Percentiles rank a stretch among this genome's conserved stretches.
These are phyloP conservation scores for Evernia prunastri DNA, from an alignment of 495 filamentous ascomycete genomes.

Conservation along the genomic window DNA sequence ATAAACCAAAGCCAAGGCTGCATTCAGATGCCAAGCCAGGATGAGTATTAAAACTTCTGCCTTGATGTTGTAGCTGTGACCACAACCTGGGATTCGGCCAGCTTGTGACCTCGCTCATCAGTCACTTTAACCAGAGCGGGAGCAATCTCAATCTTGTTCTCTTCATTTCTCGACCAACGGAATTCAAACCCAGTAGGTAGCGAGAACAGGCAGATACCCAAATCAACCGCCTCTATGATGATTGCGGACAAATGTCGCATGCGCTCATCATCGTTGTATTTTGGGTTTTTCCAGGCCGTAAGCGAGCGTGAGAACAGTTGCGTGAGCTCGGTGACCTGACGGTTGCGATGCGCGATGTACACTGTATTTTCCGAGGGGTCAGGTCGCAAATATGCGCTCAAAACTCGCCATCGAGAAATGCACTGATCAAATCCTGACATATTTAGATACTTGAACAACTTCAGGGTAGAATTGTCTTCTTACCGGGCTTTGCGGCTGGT, in stretches of 20 bases:
- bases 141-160: conserved; percentile 7
- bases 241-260: conserved; percentile 16
- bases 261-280: conserved; percentile 16
- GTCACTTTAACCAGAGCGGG: conserved; percentile 21
- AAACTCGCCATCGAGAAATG: conserved; percentile 23
- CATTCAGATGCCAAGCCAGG: too few relatives aligned
- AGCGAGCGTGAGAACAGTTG: conserved; percentile 16
- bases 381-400: conserved; percentile 22
- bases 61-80: too few relatives aligned
- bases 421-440: conserved; percentile 3
- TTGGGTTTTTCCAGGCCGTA: conserved; percentile 18
- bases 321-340: conserved; percentile 7
- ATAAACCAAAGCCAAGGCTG: too few relatives aligned
- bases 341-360: conserved; percentile 18
- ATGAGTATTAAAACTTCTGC: too few relatives aligned
- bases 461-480: background rate
- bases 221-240: conserved; percentile 16
- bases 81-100: background rate
- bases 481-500: conserved; percentile 9
- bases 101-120: conserved; percentile 14
- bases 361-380: conserved; percentile 2
- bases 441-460: too few relatives aligned
- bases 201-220: conserved; percentile 24
- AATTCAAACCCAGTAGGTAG: conserved; percentile 19
- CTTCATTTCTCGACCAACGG: conserved; percentile 13